Conservation (phyloP, 257 asterid genomes). For the Solanum rostratum region DNA sequence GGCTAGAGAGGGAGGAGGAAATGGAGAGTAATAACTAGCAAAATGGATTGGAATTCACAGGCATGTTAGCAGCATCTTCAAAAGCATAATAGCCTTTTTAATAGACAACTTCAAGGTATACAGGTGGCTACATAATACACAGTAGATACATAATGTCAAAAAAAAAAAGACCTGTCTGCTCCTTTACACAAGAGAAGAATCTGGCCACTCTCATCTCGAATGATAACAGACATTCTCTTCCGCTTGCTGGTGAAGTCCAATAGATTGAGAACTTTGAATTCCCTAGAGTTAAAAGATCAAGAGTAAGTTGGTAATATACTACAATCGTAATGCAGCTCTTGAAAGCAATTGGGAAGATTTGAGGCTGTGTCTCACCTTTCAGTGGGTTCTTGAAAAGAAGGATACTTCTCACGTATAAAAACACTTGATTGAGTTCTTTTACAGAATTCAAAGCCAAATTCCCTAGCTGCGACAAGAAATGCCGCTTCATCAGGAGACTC, state of each 20-base stretch:
- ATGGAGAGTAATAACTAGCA: not conserved
- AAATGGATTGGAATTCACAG: not conserved
- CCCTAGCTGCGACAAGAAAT: slow-evolving; percentile 90
- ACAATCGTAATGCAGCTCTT: not conserved
- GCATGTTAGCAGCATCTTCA: not conserved
- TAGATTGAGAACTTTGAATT: slow-evolving; percentile 76
- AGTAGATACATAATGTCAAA: not conserved
- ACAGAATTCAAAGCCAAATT: slow-evolving; percentile 88
- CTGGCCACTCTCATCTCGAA: slow-evolving; percentile 67
- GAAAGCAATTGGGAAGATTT: not conserved
- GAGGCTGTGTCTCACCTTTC: slow-evolving; percentile 44
- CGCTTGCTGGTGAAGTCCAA: slow-evolving; percentile 94
- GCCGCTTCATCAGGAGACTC: slow-evolving; percentile 95
- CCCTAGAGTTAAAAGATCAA: slow-evolving; percentile 37
- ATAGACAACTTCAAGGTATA: not conserved
- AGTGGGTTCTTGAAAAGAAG: slow-evolving; percentile 53
- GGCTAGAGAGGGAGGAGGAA: not conserved
- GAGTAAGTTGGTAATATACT: not conserved
- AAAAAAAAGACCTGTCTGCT: slow-evolving; percentile 65
- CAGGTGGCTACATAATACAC: not conserved
- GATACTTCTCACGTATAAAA: slow-evolving; percentile 58
- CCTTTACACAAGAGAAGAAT: slow-evolving; percentile 87
- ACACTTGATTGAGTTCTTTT: slow-evolving; percentile 76
- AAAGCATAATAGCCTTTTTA: not conserved
- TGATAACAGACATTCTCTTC: slow-evolving; percentile 89